Evolutionary conservation across 2,329 filamentous ascomycete species (phyloP).

Genomic region (Verticillium nubilum): DNA sequence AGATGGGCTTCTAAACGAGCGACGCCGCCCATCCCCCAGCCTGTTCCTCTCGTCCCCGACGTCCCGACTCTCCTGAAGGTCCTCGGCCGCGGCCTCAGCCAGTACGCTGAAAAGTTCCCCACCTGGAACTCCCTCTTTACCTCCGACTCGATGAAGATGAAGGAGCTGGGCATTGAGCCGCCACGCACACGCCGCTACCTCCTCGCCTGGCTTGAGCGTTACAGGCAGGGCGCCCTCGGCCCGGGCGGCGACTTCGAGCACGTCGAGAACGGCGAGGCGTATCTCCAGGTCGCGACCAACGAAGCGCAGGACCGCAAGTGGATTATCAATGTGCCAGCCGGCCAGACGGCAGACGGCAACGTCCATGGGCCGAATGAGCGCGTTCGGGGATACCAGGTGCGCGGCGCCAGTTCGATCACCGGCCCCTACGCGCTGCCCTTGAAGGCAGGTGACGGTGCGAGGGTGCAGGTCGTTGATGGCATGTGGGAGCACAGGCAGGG

Average conservation of each 20-base stretch:
- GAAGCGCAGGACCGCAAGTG: constrained; percentile 38
- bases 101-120: constrained; percentile 80
- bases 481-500: constrained; percentile 90
- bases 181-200: constrained; percentile 78
- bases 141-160: constrained; percentile 69
- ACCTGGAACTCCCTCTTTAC: constrained; percentile 90
- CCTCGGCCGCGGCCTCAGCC: constrained; percentile 80
- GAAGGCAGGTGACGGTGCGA: constrained; percentile 58
- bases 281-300: constrained; percentile 42
- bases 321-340: constrained; percentile 51
- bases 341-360: constrained; percentile 21
- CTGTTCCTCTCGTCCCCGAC: constrained; percentile 83
- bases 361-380: constrained; percentile 25
- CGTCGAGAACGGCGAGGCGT: constrained; percentile 54
- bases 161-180: constrained; percentile 80
- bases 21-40: constrained; percentile 45
- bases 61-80: constrained; percentile 80
- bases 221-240: constrained; percentile 70
- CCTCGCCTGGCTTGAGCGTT: constrained; percentile 81
- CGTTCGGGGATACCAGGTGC: constrained; percentile 61
- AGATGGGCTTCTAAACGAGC: constrained; percentile 19
- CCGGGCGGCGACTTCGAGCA: constrained; percentile 76
- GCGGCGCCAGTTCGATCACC: constrained; percentile 62
- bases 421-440: constrained; percentile 70
- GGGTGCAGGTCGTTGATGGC: constrained; percentile 70